Percentiles rank a stretch among this genome's conserved stretches.
Conservation (phyloP, 1,284 basidiomycete species). For the Leccinum fuscescens region DNA sequence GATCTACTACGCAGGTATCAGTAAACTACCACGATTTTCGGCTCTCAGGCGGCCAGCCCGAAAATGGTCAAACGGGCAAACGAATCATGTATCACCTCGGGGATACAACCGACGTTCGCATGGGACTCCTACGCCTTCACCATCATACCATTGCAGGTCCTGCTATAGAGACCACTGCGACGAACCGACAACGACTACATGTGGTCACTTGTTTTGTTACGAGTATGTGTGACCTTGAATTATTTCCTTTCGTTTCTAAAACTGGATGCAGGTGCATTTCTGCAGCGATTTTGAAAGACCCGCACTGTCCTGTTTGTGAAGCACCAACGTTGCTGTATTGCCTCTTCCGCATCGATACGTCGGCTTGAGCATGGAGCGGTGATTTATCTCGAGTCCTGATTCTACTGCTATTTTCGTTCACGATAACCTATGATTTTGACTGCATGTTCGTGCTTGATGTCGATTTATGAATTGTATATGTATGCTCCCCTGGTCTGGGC, state of each 20-base stretch:
- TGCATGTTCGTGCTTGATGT: slow-evolving; percentile 12
- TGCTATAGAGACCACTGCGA: slow-evolving; percentile 33
- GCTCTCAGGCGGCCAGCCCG: slow-evolving; percentile 26
- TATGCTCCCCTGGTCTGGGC: not conserved
- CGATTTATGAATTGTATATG: slow-evolving; percentile 6
- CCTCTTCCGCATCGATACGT: slow-evolving; percentile 35
- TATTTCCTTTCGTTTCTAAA: slow-evolving; percentile 7
- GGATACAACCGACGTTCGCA: slow-evolving; percentile 12
- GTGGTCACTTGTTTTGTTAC: slow-evolving; percentile 35
- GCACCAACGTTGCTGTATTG: slow-evolving; percentile 34
- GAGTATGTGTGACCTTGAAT: slow-evolving; percentile 21
- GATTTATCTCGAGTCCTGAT: not conserved
- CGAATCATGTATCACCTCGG: slow-evolving; percentile 6
- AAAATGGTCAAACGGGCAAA: slow-evolving; percentile 19
- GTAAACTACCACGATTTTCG: slow-evolving; percentile 34
- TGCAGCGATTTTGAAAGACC: slow-evolving; percentile 29
- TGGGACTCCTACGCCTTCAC: slow-evolving; percentile 4
- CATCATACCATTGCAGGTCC: slow-evolving; percentile 34
- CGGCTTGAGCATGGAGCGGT: slow-evolving; percentile 14
- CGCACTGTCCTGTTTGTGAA: slow-evolving; percentile 32
- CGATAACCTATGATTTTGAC: not conserved
- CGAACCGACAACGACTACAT: slow-evolving; percentile 37
- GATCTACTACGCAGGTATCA: slow-evolving; percentile 23
- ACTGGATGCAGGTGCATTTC: slow-evolving; percentile 29
- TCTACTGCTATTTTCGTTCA: not conserved